These are phyloP conservation scores for Exophiala lecanii-corni DNA, from an alignment of 2,329 filamentous ascomycete genomes.

Conservation along the genomic window DNA sequence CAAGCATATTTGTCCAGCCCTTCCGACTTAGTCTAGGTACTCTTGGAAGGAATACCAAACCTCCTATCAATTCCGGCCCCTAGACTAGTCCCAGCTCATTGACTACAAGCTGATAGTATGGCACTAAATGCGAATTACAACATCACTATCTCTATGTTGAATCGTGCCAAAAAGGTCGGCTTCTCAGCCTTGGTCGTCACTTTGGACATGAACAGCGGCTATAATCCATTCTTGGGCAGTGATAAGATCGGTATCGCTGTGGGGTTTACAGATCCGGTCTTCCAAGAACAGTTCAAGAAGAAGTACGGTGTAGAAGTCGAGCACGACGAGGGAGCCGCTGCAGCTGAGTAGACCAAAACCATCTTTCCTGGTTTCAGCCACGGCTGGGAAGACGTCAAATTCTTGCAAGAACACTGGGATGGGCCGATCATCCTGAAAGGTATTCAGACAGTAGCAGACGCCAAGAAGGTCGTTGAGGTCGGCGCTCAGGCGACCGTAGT, in stretches of 20 bases:
- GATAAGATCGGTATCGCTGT: constrained; percentile 51
- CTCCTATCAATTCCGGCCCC: too few relatives aligned
- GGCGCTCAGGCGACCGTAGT: constrained; percentile 46
- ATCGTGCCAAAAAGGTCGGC: constrained; percentile 57
- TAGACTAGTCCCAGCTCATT: too few relatives aligned
- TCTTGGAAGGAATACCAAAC: too few relatives aligned
- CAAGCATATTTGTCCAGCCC: too few relatives aligned
- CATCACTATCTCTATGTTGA: constrained; percentile 60
- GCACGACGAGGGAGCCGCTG: constrained; percentile 48
- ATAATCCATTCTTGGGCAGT: constrained; percentile 52
- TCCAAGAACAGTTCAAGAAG: constrained; percentile 53
- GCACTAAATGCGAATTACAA: too few relatives aligned
- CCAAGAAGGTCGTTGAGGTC: constrained; percentile 29
- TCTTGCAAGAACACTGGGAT: constrained; percentile 55
- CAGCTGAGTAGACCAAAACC: constrained; percentile 49
- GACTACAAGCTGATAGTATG: too few relatives aligned
- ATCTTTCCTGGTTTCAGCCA: constrained; percentile 50
- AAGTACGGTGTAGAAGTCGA: constrained; percentile 43
- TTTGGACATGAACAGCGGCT: constrained; percentile 60
- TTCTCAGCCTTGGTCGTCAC: constrained; percentile 67
- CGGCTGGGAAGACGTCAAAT: constrained; percentile 62
- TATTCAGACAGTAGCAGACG: constrained; percentile 45
- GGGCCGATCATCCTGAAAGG: constrained; percentile 58
- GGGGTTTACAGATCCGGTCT: constrained; percentile 65
- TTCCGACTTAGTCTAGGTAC: too few relatives aligned